phyloP scores from a whole-genome alignment of 2,329 filamentous ascomycete species.

The Neurospora sp. region DNA sequence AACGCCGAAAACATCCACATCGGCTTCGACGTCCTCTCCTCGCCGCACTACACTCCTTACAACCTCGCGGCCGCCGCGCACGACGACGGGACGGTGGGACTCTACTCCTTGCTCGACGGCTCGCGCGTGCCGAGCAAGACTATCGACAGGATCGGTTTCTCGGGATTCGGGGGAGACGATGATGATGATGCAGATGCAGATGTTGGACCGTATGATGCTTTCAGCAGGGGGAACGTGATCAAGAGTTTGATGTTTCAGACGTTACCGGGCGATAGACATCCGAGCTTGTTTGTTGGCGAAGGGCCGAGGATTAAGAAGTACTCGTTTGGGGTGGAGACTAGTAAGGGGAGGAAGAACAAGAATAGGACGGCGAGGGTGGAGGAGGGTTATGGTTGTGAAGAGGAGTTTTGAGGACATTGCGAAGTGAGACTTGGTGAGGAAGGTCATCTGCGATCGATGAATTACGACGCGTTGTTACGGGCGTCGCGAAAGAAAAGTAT shows the following conservation, averaged over 20 bases:
- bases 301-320: slow-evolving; percentile 31
- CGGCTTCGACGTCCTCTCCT: slow-evolving; percentile 37
- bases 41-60: slow-evolving; percentile 11
- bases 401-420: background rate
- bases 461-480: background rate
- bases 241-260: slow-evolving; percentile 35
- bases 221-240: slow-evolving; percentile 23
- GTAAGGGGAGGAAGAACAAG: slow-evolving; percentile 18
- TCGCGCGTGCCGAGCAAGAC: slow-evolving; percentile 22
- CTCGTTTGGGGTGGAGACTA: slow-evolving; percentile 28
- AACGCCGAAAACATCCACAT: slow-evolving; percentile 39
- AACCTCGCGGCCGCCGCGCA: slow-evolving; percentile 46
- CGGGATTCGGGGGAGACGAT: slow-evolving; percentile 3
- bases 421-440: background rate
- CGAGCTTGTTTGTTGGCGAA: slow-evolving; percentile 38
- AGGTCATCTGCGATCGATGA: background rate
- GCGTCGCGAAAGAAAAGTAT: background rate
- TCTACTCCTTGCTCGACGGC: slow-evolving; percentile 42
- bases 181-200: background rate
- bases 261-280: slow-evolving; percentile 32
- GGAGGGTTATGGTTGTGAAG: background rate
- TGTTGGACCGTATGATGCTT: background rate
- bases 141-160: slow-evolving; percentile 13
- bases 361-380: background rate
- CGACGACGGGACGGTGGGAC: slow-evolving; percentile 33